Evolutionary conservation across 495 filamentous ascomycete species (phyloP), one percentile per base, ranked within the genome.

Genomic region (Penicillium bialowiezense): DNA sequence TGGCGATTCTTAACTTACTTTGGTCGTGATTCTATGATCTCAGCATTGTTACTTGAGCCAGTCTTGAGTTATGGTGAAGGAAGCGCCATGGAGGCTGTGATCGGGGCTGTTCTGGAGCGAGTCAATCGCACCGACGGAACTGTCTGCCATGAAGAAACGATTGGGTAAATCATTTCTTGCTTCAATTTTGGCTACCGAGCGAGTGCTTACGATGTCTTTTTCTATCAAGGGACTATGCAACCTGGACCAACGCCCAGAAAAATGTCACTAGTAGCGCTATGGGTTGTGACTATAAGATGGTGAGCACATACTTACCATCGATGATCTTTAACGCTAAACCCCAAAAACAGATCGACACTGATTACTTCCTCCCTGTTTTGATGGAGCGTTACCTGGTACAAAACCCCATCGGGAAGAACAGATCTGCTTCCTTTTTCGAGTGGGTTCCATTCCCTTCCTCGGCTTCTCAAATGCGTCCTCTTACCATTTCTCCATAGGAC

Each of bases 1-100:
- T 86, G 83, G 83, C 67, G 81, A 10, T 86, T 84, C 48, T 56
- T 86, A 44, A 86, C 81, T 1, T 86, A 86, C 50, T 86, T 85
- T 63, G 83, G 83, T 2, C 75, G 83, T 4, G 83, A 86, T 52
- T 80, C 75, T 34, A 80, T 86, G 68, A 81, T 86, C 40, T 73
- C 79, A 0, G 60, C 75, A 19, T 69, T 86, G 9, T 65, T 85
- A 2, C 55, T 86, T 13, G 69, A 78, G 48, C 76, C 79, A 8
- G 70, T 85, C 8, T 68, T 86, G 7, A 84, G 80, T 50, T 65
- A 70, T 39, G 82, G 81, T 0, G 56, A 77, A 46, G 74, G 69
- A 3, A 73, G 79, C 23, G 77, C 80, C 8, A 69, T 82, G 26
- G 83, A 85, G 60, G 80, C 81, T 34, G 80, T 83, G 7, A 78